A percentile compares a stretch with the other conserved stretches of the same genome.
Evolutionary conservation across 495 filamentous ascomycete species (phyloP).

Genomic region (Penicillium lividum): DNA sequence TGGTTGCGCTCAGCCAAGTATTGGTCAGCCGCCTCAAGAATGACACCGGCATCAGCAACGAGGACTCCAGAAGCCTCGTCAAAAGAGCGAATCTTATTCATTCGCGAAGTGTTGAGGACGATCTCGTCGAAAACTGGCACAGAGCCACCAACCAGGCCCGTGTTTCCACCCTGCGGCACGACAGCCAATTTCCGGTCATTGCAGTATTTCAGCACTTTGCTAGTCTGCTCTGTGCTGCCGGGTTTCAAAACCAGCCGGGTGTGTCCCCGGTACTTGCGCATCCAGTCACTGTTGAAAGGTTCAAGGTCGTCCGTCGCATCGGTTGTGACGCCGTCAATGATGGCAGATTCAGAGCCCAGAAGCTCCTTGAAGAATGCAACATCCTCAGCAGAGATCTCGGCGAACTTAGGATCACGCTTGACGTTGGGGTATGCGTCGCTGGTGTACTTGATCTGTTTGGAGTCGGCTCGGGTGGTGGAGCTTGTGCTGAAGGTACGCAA

Average conservation of each 20-base stretch:
- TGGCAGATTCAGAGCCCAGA: slow-evolving; percentile 72
- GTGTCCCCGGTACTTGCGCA: slow-evolving; percentile 96
- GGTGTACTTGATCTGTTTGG: slow-evolving; percentile 66
- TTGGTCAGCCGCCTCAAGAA: slow-evolving; percentile 84
- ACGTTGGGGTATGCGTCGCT: slow-evolving; percentile 82
- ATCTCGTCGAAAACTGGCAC: slow-evolving; percentile 98
- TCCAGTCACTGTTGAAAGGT: slow-evolving; percentile 96
- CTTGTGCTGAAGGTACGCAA: slow-evolving; percentile 40
- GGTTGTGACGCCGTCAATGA: slow-evolving; percentile 77
- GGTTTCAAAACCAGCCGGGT: slow-evolving; percentile 86
- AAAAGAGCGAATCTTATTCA: slow-evolving; percentile 89
- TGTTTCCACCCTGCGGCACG: slow-evolving; percentile 97
- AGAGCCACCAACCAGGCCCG: slow-evolving; percentile 90
- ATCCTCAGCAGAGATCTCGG: slow-evolving; percentile 68
- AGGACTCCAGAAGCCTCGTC: slow-evolving; percentile 90
- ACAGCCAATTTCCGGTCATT: slow-evolving; percentile 88
- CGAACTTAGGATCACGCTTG: slow-evolving; percentile 74
- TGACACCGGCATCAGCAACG: slow-evolving; percentile 86
- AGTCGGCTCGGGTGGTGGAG: slow-evolving; percentile 27
- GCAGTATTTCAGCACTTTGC: slow-evolving; percentile 87
- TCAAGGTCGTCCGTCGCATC: slow-evolving; percentile 78
- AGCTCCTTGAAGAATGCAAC: slow-evolving; percentile 76
- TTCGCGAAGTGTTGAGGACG: slow-evolving; percentile 80
- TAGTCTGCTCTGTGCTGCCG: slow-evolving; percentile 76
- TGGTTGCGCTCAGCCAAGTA: slow-evolving; percentile 76